Evolutionary conservation across 805 yeast genomes (phyloP), one percentile per base, ranked within the genome.

Genomic region (Ogataea neopini): DNA sequence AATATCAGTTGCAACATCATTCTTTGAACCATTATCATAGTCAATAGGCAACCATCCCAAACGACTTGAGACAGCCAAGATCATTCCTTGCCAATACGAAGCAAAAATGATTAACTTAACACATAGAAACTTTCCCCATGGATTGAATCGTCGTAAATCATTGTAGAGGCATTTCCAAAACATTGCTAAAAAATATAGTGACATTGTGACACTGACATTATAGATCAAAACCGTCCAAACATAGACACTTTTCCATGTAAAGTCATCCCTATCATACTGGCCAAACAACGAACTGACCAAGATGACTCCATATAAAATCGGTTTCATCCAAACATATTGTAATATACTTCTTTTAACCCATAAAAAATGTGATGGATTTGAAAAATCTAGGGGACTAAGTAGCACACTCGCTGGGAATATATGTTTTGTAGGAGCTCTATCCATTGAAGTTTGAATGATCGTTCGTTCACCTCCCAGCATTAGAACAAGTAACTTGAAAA

Each of bases 291-390:
- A 78, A 25, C 80, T 66, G 33, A 77, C 44, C 19, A 78, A 62
- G 20, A 76, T 72, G n/a, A 76, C 68, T 10, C 83, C 49, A 50
- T 90, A 84, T n/a, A 91, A 73, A 11, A 88, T 50, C 0, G 97
- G 97, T 59, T 95, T 91, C 50, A 91, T 65, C 97, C 97, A 94
- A 6, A 92, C 96, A 61, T 92, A 94, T 65, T 94, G 99, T 43
- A 94, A 69, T 6, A 94, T 84, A 1, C 95, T 92, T 50, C 96
- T 70, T 60, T 94, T 94, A 42, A 94, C 81, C 15, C 69, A 69
- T 49, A 92, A 68, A 61, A 90, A 88, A 3, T 88, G 82, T 23
- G 73, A 73, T 0, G 99, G 97, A 60, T 94, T 96, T 1, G 92
- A 83, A 26, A 94, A 84, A 64, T 92, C 97, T 19, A 91, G 69